Evolutionary conservation across 495 filamentous ascomycete genomes (phyloP), one percentile per base, ranked within the genome.

Genomic region (Astrothelium subdiscretum): DNA sequence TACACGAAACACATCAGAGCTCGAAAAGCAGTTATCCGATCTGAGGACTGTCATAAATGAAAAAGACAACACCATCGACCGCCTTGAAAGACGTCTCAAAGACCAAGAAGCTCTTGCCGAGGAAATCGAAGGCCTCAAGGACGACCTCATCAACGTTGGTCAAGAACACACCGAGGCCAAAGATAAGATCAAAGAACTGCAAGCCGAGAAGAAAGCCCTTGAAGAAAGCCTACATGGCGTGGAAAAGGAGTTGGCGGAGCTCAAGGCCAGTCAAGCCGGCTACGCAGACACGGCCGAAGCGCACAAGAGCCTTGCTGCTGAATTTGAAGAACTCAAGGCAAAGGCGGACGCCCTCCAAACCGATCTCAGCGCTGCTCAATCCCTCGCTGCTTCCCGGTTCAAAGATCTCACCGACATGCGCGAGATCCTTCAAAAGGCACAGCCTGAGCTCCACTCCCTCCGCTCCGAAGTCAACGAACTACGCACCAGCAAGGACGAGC

Each of bases 121-220:
- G 66, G 91, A 97, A 71, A 87, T 96, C 62, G 92, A 96, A 70
- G 82, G 80, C 15, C 77, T 97, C 60, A 84, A 84, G 40, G 90
- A 97, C 44, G 86, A 89, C 59, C 74, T 97, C 8, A 71, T 90
- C 60, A 79, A 83, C 31, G 74, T 94, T 38, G 91, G 91, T 20
- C 81, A 87, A 58, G 88, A 94, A 57, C 85, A 91, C 69, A 91
- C 95, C 11, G 85, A 89, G 66, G 86, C 87, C 3, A 94, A 91
- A 71, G 84, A 94, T 61, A 82, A 81, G 71, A 82, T 94, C 63
- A 92, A 89, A 70, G 78, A 80, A 64, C 78, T 89, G 5, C 68
- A 73, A 40, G 82, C 78, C 26, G 81, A 87, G 67, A 89, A 87
- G 63, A 68, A 59, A 69, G 43, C 52, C 67, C 18, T 73, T 79